Conservation (phyloP, 306 rosid species). For the Alnus rubra region DNA sequence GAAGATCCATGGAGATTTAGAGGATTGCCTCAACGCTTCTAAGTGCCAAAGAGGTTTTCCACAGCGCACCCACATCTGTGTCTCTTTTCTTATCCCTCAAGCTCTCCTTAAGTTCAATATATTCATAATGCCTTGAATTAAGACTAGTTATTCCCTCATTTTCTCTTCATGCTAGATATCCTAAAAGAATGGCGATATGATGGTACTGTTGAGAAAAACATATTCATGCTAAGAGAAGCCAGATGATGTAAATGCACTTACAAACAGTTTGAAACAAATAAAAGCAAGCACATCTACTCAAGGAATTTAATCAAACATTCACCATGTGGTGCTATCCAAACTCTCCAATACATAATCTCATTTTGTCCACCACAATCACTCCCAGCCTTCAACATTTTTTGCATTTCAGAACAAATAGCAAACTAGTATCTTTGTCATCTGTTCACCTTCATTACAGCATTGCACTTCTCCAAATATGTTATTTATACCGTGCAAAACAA, state of each 20-base stretch:
- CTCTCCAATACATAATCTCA: not conserved
- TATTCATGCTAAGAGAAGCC: not conserved
- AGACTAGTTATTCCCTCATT: conserved; percentile 20
- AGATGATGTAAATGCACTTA: not conserved
- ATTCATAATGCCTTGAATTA: conserved; percentile 13
- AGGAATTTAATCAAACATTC: conserved; percentile 1
- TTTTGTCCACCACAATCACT: not conserved
- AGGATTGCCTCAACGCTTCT: conserved; percentile 41
- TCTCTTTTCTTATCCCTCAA: conserved; percentile 26
- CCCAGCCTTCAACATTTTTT: not conserved
- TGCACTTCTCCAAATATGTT: not conserved
- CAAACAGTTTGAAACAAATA: not conserved
- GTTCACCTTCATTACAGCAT: not conserved
- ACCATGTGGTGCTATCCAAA: not conserved
- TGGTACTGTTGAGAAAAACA: not conserved
- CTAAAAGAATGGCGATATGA: conserved; percentile 8
- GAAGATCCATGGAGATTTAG: conserved; percentile 48
- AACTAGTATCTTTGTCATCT: not conserved
- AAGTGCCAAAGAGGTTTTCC: conserved; percentile 39
- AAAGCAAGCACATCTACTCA: not conserved
- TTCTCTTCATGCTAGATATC: conserved; percentile 20
- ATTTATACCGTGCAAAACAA: not conserved
- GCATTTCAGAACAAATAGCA: not conserved
- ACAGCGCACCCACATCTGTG: conserved; percentile 48
- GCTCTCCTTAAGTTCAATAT: conserved; percentile 2